Percentiles rank a stretch among this genome's conserved stretches.
Conservation (phyloP, 768 basidiomycete species). For the Boletellus emodensis region DNA sequence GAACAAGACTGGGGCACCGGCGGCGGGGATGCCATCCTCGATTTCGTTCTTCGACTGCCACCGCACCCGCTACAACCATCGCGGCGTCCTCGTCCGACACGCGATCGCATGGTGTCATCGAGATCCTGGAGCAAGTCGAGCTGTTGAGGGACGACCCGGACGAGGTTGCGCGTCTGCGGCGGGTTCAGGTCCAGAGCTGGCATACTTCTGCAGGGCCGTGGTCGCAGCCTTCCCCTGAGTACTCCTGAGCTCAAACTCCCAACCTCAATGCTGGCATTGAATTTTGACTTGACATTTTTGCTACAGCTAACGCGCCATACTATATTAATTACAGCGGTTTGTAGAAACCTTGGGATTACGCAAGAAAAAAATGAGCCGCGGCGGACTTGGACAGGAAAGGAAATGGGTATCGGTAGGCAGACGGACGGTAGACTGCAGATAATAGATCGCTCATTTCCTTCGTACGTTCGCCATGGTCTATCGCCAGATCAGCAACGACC, state of each 20-base stretch:
- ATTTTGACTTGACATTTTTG: too few species aligned
- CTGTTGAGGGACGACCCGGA: neutral
- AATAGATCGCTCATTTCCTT: too few species aligned
- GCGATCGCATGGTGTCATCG: neutral
- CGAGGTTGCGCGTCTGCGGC: constrained; percentile 12
- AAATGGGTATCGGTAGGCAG: too few species aligned
- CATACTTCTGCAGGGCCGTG: neutral
- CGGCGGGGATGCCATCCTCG: neutral
- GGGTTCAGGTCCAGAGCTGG: neutral
- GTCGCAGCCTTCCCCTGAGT: neutral
- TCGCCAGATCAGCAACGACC: too few species aligned
- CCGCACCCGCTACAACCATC: neutral
- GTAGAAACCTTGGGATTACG: too few species aligned
- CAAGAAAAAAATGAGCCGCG: too few species aligned
- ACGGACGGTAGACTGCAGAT: too few species aligned
- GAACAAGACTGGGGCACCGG: neutral
- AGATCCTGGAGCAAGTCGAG: neutral
- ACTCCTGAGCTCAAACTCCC: neutral
- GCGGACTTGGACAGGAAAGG: too few species aligned
- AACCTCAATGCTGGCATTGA: too few species aligned
- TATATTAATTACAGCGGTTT: too few species aligned
- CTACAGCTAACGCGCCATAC: too few species aligned
- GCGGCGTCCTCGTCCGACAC: neutral
- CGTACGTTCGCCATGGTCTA: too few species aligned
- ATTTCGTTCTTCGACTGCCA: neutral